Evolutionary conservation across 805 yeast species (phyloP).

Genomic region (Saturnispora serradocipensis): DNA sequence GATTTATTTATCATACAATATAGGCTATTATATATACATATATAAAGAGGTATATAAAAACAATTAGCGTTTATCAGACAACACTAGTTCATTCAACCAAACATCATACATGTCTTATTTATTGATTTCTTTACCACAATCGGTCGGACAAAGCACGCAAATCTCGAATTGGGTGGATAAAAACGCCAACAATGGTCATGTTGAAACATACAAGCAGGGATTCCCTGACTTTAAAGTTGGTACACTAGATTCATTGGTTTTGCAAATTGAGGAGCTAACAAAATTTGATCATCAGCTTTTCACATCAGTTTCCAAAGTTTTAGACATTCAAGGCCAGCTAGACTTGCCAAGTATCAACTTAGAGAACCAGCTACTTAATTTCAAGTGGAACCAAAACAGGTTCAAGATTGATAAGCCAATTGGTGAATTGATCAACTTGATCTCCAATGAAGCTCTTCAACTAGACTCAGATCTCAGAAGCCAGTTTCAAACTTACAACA

Average conservation of each 20-base stretch:
- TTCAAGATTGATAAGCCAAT: constrained; percentile 80
- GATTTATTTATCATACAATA: background rate
- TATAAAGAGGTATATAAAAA: background rate
- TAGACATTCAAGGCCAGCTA: constrained; percentile 57
- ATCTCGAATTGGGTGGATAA: constrained; percentile 43
- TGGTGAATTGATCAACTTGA: constrained; percentile 57
- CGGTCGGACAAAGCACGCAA: constrained; percentile 24
- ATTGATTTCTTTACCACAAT: constrained; percentile 24
- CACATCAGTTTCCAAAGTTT: constrained; percentile 58
- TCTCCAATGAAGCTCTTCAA: constrained; percentile 69
- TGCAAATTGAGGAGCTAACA: constrained; percentile 80
- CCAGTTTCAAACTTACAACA: constrained; percentile 65
- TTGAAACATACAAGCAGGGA: constrained; percentile 45
- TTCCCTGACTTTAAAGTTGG: constrained; percentile 90
- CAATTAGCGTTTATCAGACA: background rate
- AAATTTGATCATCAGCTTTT: constrained; percentile 76
- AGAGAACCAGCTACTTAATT: constrained; percentile 22
- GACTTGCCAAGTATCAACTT: background rate
- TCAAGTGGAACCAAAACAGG: constrained; percentile 83
- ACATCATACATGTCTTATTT: constrained; percentile 13
- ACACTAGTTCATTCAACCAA: background rate
- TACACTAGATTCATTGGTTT: constrained; percentile 83
- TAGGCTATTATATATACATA: background rate
- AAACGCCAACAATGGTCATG: constrained; percentile 46
- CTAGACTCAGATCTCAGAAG: constrained; percentile 78